These are phyloP conservation scores for Entomortierella parvispora DNA, from an alignment of 192 early-diverging fungal species.

Conservation along the genomic window DNA sequence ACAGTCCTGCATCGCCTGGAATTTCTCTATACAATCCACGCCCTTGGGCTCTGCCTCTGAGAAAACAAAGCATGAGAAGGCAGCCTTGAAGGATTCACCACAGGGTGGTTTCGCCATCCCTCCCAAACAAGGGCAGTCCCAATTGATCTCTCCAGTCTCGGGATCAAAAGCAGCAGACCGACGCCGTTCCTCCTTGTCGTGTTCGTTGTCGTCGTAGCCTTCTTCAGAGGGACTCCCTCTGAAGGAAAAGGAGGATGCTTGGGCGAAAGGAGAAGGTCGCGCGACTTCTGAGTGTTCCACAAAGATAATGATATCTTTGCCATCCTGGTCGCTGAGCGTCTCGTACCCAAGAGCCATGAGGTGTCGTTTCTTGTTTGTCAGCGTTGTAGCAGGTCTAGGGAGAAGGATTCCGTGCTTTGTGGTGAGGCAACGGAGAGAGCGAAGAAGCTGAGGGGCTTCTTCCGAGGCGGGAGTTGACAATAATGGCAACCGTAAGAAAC, in stretches of 20 bases:
- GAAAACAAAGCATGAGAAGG: constrained; percentile 98
- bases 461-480: too few relatives aligned
- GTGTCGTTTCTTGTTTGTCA: too few relatives aligned
- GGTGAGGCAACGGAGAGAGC: too few relatives aligned
- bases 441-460: too few relatives aligned
- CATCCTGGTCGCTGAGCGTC: constrained; percentile 22
- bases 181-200: neutral
- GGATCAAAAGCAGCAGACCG: constrained; percentile 75
- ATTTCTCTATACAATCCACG: constrained; percentile 93
- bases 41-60: constrained; percentile 95
- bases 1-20: constrained; percentile 94
- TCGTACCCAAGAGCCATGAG: too few relatives aligned
- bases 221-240: neutral
- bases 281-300: constrained; percentile 37
- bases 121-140: constrained; percentile 96
- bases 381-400: too few relatives aligned
- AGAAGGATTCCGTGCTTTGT: too few relatives aligned
- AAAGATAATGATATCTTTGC: constrained; percentile 54
- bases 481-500: too few relatives aligned
- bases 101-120: constrained; percentile 96
- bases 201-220: too few relatives aligned
- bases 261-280: constrained; percentile 9
- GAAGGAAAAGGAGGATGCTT: constrained; percentile 9
- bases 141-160: constrained; percentile 93
- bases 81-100: constrained; percentile 94